Evolutionary conservation across 306 rosid genomes (phyloP), one percentile per base, ranked within the genome.

Genomic region (Rosa multiflora): DNA sequence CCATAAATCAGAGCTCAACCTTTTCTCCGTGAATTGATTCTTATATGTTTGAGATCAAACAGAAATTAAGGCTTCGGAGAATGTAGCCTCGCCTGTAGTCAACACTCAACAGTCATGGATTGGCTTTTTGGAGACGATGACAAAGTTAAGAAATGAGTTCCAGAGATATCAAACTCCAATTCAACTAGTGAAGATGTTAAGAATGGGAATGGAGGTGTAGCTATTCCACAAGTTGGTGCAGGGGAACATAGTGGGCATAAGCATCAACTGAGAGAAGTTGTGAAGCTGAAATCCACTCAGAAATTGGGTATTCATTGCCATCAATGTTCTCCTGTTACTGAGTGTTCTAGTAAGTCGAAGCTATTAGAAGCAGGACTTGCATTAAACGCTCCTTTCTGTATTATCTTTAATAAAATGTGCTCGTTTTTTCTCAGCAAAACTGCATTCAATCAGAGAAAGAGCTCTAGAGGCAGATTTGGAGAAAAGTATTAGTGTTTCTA

Each of bases 31-130:
- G 26, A 61, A 61, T 11, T 61, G 39, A 61, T 26, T 76, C 6
- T 12, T 49, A 21, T 47, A n/a, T 37, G 42, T 37, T 29, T 39
- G 12, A 18, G 64, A 20, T 51, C 44, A 43, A 44, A 64, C 78
- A 80, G 78, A 52, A 42, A 52, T 18, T 14, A 44, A 17, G 23
- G 35, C 75, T 42, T 26, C 63, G 46, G 78, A 70, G 77, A 26
- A 39, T 51, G 55, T 20, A 23, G 68, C 64, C 5, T 48, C 17
- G 0, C 15, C 43, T 61, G 26, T 42, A 39, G 73, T 8, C 29
- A 56, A 61, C 39, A 35, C 21, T 70, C 64, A 23, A 61, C 39
- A 35, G 32, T 70, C 64, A 23, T 63, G 68, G 51, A 62, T 15
- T 29, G 66, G 62, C 11, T 52, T 64, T 15, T 56, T 15, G 63